Evolutionary conservation across 139 green algal species (phyloP), one percentile per base, ranked within the genome.

Genomic region (Coccomyxa sp.): DNA sequence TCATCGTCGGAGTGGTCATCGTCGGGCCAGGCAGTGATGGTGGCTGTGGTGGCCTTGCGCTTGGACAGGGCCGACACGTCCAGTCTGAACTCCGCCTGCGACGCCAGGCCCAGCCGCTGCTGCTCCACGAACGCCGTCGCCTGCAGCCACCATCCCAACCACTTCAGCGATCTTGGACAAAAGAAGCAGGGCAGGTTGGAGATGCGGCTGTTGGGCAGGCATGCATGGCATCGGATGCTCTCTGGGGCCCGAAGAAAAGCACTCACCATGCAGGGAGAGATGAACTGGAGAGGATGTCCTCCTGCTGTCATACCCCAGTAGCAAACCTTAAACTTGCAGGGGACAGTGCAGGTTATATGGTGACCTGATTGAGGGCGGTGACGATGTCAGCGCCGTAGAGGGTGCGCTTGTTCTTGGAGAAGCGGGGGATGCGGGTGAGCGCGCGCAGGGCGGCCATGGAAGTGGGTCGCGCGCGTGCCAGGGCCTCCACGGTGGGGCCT

Each of bases 321-420:
- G 38, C 38, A 51, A 51, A 51, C 7, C 38, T 51, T n/a, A n/a
- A n/a, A n/a, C n/a, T 68, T 16, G 16, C 60, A 25, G 60, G 60
- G 60, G 60, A 16, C 18, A 71, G 18, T 25, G 18, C 18, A 28
- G 63, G 21, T 9, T 71, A 4, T 21, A 25, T 3, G 63, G 18
- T 25, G 21, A 81, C 77, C 77, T 81, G 77, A 0, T 71, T 7
- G 18, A 81, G 77, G 13, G 77, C 57, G 13, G 15, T 45, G 28
- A 81, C 23, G 77, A 81, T 81, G 21, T 67, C 23, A 13, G 14
- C 13, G 77, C 77, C 77, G 57, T 81, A 81, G 13, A 25, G 13
- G 18, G 17, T 38, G 77, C 77, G 77, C 21, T 31, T 71, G 77
- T 81, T 81, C 23, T 67, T 38, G 23, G 77, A 81, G 30, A 80